phyloP scores from a whole-genome alignment of 108 stramenopile species.

The Heterococcus sp. region DNA sequence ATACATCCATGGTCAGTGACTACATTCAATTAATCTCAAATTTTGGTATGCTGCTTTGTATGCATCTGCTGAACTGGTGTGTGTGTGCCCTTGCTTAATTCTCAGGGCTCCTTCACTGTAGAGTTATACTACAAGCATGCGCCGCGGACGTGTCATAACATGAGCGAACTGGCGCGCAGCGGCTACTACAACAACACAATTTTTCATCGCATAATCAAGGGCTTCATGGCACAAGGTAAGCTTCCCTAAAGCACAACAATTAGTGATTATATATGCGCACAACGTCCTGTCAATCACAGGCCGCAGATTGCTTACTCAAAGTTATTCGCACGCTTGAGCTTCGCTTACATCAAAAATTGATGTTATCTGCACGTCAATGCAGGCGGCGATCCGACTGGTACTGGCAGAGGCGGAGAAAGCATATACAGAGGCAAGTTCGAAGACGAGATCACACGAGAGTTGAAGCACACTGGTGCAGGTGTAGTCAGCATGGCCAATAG shows the following conservation, averaged over 20 bases:
- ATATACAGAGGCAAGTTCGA: slow-evolving; percentile 67
- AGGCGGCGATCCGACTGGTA: slow-evolving; percentile 86
- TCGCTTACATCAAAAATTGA: too few species aligned
- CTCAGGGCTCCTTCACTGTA: slow-evolving; percentile 43
- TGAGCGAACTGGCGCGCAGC: slow-evolving; percentile 28
- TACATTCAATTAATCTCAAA: too few species aligned
- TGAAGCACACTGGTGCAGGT: slow-evolving; percentile 66
- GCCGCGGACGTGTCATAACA: slow-evolving; percentile 33
- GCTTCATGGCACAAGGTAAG: slow-evolving; percentile 95
- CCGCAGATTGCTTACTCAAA: too few species aligned
- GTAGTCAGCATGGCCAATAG: slow-evolving; percentile 64
- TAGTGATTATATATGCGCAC: too few species aligned
- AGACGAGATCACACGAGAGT: slow-evolving; percentile 59
- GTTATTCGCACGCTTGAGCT: too few species aligned
- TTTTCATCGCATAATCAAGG: slow-evolving; percentile 93
- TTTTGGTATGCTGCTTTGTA: too few species aligned
- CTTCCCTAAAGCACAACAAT: too few species aligned
- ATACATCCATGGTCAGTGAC: too few species aligned
- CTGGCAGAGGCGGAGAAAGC: slow-evolving; percentile 66
- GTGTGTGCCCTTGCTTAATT: too few species aligned
- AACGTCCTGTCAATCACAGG: too few species aligned
- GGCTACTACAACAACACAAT: slow-evolving; percentile 77
- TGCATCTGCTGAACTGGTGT: too few species aligned
- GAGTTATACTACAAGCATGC: slow-evolving; percentile 41
- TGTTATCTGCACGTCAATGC: too few species aligned